phyloP scores from a whole-genome alignment of 2,329 filamentous ascomycete species.

The Hypomyces rosellus region DNA sequence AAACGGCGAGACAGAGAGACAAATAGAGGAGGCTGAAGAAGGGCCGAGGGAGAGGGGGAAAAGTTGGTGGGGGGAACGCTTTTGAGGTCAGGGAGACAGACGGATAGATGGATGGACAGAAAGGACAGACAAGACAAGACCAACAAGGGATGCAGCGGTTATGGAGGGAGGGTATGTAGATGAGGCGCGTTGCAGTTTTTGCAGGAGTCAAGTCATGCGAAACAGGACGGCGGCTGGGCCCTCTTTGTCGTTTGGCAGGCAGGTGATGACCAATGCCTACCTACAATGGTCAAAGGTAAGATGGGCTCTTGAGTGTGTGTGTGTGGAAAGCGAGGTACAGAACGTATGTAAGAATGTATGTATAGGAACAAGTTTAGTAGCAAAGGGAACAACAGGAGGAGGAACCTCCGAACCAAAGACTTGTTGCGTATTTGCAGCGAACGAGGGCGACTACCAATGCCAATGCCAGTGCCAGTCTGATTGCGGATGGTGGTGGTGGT shows the following conservation, averaged over 20 bases:
- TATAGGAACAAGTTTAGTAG: too few species aligned
- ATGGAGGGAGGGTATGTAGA: constrained; percentile 15
- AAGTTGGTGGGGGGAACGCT: constrained; percentile 7
- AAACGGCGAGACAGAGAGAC: constrained; percentile 2
- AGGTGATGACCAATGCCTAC: too few species aligned
- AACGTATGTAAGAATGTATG: too few species aligned
- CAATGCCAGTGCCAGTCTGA: neutral
- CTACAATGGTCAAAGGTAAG: too few species aligned
- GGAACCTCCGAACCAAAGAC: too few species aligned
- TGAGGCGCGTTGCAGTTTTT: constrained; percentile 6
- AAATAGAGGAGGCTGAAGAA: constrained; percentile 10
- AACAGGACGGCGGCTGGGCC: too few species aligned
- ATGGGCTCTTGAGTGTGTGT: too few species aligned
- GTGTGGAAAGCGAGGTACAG: too few species aligned
- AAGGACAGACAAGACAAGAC: constrained; percentile 9
- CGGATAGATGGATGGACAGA: constrained; percentile 18
- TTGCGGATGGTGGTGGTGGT: constrained; percentile 6
- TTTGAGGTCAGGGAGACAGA: constrained; percentile 14
- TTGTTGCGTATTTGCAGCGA: neutral
- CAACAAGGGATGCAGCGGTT: constrained; percentile 2
- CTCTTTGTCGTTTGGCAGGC: too few species aligned
- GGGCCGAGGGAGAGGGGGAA: constrained; percentile 10
- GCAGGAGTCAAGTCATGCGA: neutral
- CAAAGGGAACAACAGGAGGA: too few species aligned
- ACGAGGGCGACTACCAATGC: neutral